Base-by-base conservation (phyloP, 352 stramenopile species). In the Globisporangium recalcitrans region DNA sequence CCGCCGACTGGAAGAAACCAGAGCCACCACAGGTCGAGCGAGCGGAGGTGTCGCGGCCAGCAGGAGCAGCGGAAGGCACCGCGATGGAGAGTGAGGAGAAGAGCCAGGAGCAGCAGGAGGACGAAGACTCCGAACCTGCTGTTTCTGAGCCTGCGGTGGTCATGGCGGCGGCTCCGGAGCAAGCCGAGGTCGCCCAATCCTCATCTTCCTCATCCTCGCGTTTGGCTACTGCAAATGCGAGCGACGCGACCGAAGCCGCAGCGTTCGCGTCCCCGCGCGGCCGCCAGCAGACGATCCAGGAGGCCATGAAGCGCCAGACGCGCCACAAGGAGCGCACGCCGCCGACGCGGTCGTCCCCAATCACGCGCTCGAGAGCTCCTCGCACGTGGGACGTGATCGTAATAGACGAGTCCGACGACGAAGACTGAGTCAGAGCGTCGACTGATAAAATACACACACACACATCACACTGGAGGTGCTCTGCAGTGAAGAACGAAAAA, bases 361-460 rank as follows among this genome's bases (percentile, higher is more conserved):
- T 46, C 38, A 70, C 69, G 55, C 63, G 65, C 40, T 75, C 83
- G 52, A 64, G 69, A 36, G 44, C 69, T 58, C 67, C 70, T 19
- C 68, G 66, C 5, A 52, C 79, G 40, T 93, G 78, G 79, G 80
- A 93, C 31, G 73, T 93, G 55, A 93, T 91, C 58, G 82, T 91
- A 61, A 93, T 93, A 57, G 77, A 87, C 63, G 81, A 88, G 69
- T 90, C 80, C 22, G 77, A 82, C 51, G 75, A 75, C 40, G 71
- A 73, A 38, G 72, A 82, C 52, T 70, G 58, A 31, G 31, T 32
- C 4, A 4, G 27, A 9, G 40, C 31, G 48, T 16, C 14, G 24
- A 58, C 24, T 11, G 34, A 22, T 8, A 40, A 34, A 14, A 58
- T 32, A n/a, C 11, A 16, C 26, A 27, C 49, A n/a, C 47, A 52